Conservation (phyloP, 345 rosid species). For the Diplotaxis tenuifolia region DNA sequence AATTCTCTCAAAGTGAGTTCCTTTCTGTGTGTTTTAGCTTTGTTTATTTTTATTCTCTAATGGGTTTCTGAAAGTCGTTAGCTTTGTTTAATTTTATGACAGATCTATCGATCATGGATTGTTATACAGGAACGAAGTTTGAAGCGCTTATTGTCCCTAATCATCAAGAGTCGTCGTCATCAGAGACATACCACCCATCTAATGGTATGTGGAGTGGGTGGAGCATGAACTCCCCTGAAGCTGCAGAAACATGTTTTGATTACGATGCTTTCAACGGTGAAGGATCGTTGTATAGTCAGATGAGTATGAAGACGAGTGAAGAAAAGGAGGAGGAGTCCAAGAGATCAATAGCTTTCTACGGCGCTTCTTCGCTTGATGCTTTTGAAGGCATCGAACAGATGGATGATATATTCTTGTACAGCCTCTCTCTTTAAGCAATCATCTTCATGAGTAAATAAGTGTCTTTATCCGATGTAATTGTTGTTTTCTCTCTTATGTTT, state of each 20-base stretch:
- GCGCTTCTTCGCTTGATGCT: conserved; percentile 41
- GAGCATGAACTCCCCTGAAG: conserved; percentile 33
- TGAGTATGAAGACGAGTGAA: conserved; percentile 26
- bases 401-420: conserved; percentile 80
- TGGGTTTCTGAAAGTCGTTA: conserved; percentile 16
- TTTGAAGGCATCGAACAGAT: conserved; percentile 51
- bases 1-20: conserved; percentile 24
- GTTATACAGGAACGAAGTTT: conserved; percentile 23
- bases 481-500: background rate
- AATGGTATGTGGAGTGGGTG: conserved; percentile 39
- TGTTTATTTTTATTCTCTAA: background rate
- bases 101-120: conserved; percentile 35
- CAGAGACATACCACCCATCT: conserved; percentile 35
- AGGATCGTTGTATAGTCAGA: conserved; percentile 24
- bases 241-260: conserved; percentile 30
- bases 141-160: conserved; percentile 34
- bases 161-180: conserved; percentile 31
- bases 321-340: conserved; percentile 38
- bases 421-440: conserved; percentile 14
- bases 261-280: conserved; percentile 28
- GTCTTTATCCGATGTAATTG: background rate
- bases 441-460: background rate
- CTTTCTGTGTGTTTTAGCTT: background rate
- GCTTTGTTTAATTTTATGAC: background rate
- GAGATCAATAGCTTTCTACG: conserved; percentile 30